Evolutionary conservation across 371 early-diverging fungal species (phyloP).

Genomic region (Entomophthora muscae): DNA sequence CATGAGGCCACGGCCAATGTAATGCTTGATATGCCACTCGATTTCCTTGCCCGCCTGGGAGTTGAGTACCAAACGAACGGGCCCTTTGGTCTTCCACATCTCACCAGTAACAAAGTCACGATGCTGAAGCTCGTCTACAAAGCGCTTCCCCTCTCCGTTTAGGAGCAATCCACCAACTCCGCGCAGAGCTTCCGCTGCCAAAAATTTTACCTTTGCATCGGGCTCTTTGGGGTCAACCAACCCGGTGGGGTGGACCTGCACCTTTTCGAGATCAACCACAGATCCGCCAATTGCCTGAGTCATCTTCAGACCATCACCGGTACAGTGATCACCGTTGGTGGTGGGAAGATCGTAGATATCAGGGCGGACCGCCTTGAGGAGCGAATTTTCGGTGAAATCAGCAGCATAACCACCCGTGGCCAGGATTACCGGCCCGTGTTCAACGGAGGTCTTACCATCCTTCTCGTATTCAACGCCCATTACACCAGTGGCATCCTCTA

Average conservation of each 20-base stretch:
- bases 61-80: slow-evolving; percentile 72
- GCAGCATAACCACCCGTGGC: slow-evolving; percentile 90
- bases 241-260: slow-evolving; percentile 96
- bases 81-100: slow-evolving; percentile 68
- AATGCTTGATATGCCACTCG: slow-evolving; percentile 89
- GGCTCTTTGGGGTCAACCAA: slow-evolving; percentile 82
- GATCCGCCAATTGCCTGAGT: slow-evolving; percentile 59
- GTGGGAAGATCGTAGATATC: slow-evolving; percentile 45
- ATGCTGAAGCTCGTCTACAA: slow-evolving; percentile 82
- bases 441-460: slow-evolving; percentile 30
- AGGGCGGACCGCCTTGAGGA: slow-evolving; percentile 36
- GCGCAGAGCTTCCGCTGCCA: slow-evolving; percentile 93
- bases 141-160: slow-evolving; percentile 68
- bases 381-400: slow-evolving; percentile 40
- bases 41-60: slow-evolving; percentile 72
- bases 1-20: slow-evolving; percentile 81
- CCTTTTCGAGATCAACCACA: slow-evolving; percentile 85
- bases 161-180: slow-evolving; percentile 87
- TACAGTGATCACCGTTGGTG: slow-evolving; percentile 89
- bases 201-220: slow-evolving; percentile 66
- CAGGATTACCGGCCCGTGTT: slow-evolving; percentile 65
- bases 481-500: slow-evolving; percentile 37
- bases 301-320: slow-evolving; percentile 93
- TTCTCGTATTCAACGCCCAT: slow-evolving; percentile 70
- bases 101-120: slow-evolving; percentile 74